These are phyloP conservation scores for Camellia lanceoleosa DNA, from an alignment of 148 eudicot genomes.

Conservation along the genomic window DNA sequence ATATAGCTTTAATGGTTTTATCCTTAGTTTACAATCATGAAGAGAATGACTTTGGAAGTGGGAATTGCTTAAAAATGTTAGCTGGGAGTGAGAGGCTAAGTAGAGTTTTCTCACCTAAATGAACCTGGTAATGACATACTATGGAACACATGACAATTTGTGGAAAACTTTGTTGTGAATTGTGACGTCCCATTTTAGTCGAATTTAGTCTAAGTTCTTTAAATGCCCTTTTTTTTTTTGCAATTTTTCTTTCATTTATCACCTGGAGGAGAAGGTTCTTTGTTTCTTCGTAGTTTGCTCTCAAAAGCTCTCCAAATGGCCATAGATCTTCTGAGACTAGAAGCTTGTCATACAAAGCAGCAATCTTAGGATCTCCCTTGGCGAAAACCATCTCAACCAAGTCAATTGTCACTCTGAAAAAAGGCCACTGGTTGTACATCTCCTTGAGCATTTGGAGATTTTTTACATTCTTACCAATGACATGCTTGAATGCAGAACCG, in stretches of 20 bases:
- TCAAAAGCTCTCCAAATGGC: conserved; percentile 64
- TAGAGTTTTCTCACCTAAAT: not conserved
- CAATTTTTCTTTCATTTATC: conserved; percentile 3
- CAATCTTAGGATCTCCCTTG: conserved; percentile 28
- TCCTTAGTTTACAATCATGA: not conserved
- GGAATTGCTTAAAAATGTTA: not conserved
- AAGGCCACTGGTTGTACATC: conserved; percentile 88
- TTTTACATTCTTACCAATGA: conserved; percentile 54
- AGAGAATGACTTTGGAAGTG: not conserved
- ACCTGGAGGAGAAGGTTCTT: conserved; percentile 71
- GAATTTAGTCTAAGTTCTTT: not conserved
- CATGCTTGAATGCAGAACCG: conserved; percentile 69
- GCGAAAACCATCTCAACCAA: conserved; percentile 87
- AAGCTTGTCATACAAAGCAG: conserved; percentile 78
- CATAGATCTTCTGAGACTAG: conserved; percentile 61
- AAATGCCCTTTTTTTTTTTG: not conserved
- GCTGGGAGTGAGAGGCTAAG: not conserved
- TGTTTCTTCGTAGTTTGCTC: conserved; percentile 61
- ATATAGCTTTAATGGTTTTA: too few relatives aligned
- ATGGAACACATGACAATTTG: not conserved
- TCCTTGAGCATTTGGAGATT: conserved; percentile 65
- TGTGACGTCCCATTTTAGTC: too few relatives aligned
- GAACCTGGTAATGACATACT: not conserved
- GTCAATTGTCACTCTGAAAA: conserved; percentile 84
- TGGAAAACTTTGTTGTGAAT: not conserved